Conservation (phyloP, 768 basidiomycete genomes). For the Rickenella mellea region DNA sequence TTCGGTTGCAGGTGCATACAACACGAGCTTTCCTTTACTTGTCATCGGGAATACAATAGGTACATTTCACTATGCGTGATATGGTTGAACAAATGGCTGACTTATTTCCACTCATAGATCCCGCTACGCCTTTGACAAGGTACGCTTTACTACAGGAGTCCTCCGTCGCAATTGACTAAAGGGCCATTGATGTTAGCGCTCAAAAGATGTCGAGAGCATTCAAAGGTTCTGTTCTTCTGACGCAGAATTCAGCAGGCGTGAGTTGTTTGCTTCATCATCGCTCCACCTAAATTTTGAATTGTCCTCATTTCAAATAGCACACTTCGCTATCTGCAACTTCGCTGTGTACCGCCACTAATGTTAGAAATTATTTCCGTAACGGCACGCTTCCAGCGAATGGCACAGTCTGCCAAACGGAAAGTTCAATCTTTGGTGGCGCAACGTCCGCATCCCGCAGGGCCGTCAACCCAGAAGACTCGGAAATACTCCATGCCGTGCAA, state of each 20-base stretch:
- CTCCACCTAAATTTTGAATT: background rate
- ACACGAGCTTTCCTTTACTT: slow-evolving; percentile 30
- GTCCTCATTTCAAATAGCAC: slow-evolving; percentile 12
- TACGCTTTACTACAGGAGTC: background rate
- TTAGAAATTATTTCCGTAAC: slow-evolving; percentile 29
- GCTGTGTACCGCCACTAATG: slow-evolving; percentile 21
- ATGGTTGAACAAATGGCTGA: too few species aligned
- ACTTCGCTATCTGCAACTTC: slow-evolving; percentile 23
- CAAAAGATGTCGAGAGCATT: slow-evolving; percentile 2
- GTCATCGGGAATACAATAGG: slow-evolving; percentile 30
- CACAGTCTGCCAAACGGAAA: slow-evolving; percentile 28
- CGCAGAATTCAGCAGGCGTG: slow-evolving; percentile 11
- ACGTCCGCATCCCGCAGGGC: too few species aligned
- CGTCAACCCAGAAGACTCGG: too few species aligned
- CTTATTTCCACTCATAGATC: background rate
- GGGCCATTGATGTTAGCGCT: background rate
- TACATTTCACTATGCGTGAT: too few species aligned
- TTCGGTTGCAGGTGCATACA: slow-evolving; percentile 25
- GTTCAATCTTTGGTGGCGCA: slow-evolving; percentile 5
- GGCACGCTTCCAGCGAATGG: slow-evolving; percentile 30
- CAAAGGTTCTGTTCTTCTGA: slow-evolving; percentile 9
- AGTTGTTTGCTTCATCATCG: background rate
- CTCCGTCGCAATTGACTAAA: background rate
- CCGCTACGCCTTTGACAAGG: background rate
- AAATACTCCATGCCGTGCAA: too few species aligned